Evolutionary conservation across 108 stramenopile genomes (phyloP), one percentile per base, ranked within the genome.

Genomic region (Conticribra guillardii): DNA sequence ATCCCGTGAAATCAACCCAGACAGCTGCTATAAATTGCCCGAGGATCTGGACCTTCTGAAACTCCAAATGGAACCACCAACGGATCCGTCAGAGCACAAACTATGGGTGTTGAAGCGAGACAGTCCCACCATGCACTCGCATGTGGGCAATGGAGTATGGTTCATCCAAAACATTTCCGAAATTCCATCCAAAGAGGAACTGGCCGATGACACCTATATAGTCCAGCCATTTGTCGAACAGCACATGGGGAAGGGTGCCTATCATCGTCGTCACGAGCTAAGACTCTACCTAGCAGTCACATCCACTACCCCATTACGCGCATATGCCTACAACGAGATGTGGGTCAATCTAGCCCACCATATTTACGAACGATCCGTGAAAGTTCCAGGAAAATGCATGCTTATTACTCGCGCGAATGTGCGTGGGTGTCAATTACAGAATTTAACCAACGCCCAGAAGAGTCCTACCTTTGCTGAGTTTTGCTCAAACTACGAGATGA

Each of bases 291-390:
- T 63, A 23, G 27, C 29, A 49, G 48, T 63, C 0, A 63, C 62
- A 31, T 63, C 62, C 4, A 63, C 62, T 29, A 50, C 29, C 16
- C 62, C 62, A 29, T 48, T 63, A 26, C 24, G 62, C 9, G 62
- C 49, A 3, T 63, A 63, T n/a, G 27, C 16, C 1, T 63, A 63
- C 27, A n/a, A 1, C 17, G 21, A 48, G 16, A 50, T 14, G 49
- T n/a, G n/a, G n/a, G n/a, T n/a, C n/a, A n/a, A n/a, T n/a, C n/a
- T n/a, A n/a, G n/a, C n/a, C n/a, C n/a, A n/a, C n/a, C n/a, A n/a
- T n/a, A n/a, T n/a, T n/a, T n/a, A n/a, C n/a, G n/a, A n/a, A n/a
- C n/a, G n/a, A n/a, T n/a, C n/a, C n/a, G n/a, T n/a, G n/a, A n/a
- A n/a, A n/a, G n/a, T n/a, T n/a, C n/a, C n/a, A n/a, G n/a, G n/a